phyloP scores from a whole-genome alignment of 768 basidiomycete genomes.

The Mycena pura region DNA sequence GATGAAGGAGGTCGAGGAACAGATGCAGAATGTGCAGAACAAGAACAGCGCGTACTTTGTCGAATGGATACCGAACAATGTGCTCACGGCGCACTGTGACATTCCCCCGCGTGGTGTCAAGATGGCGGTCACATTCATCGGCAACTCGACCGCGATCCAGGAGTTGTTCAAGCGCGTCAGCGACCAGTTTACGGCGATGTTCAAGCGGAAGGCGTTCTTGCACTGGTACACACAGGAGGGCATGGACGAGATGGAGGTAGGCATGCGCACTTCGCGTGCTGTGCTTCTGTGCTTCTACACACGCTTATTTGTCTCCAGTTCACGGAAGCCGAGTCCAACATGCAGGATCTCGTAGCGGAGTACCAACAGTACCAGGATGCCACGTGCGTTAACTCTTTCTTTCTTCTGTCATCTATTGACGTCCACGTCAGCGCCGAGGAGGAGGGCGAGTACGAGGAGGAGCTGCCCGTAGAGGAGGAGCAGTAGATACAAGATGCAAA shows the following conservation, averaged over 20 bases:
- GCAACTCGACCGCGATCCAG: constrained; percentile 97
- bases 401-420: constrained; percentile 9
- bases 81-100: constrained; percentile 97
- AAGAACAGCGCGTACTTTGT: constrained; percentile 99
- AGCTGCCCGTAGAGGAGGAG: constrained; percentile 66
- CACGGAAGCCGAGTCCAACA: constrained; percentile 98
- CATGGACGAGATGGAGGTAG: constrained; percentile 96
- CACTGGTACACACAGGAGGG: constrained; percentile 99
- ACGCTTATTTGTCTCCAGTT: constrained; percentile 52
- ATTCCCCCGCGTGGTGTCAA: constrained; percentile 94
- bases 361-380: constrained; percentile 97
- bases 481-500: constrained; percentile 7
- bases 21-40: constrained; percentile 97
- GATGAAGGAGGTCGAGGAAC: constrained; percentile 99
- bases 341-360: constrained; percentile 98
- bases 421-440: constrained; percentile 73
- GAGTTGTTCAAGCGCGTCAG: constrained; percentile 99
- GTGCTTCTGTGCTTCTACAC: neutral
- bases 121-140: constrained; percentile 98
- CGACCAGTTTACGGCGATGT: constrained; percentile 99
- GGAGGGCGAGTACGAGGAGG: constrained; percentile 90
- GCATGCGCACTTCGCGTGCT: constrained; percentile 37
- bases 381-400: constrained; percentile 59
- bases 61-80: constrained; percentile 99
- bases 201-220: constrained; percentile 97